Percentiles rank a stretch among this genome's conserved stretches.
These are phyloP conservation scores for Cordyceps javanica DNA, from an alignment of 2,329 filamentous ascomycete species.

Conservation along the genomic window DNA sequence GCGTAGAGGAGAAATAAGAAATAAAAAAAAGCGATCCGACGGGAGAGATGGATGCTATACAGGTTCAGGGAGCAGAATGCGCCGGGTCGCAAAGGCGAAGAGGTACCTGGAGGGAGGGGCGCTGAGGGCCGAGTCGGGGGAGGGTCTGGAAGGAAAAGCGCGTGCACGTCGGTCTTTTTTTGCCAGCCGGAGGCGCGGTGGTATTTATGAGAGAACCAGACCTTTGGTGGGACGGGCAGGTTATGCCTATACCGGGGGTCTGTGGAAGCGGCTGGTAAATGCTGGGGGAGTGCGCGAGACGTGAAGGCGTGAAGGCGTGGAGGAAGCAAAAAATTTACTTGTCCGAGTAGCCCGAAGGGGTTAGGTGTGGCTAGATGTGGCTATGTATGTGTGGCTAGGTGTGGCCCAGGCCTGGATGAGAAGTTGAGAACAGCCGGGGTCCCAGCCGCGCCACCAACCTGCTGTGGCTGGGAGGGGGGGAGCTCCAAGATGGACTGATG, in stretches of 20 bases:
- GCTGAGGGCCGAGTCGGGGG: slow-evolving; percentile 16
- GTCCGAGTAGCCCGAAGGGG: slow-evolving; percentile 20
- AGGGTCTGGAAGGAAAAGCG: slow-evolving; percentile 38
- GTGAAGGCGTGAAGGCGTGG: no score
- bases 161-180: slow-evolving; percentile 40
- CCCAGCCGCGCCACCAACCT: not conserved
- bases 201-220: slow-evolving; percentile 40
- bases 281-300: slow-evolving; percentile 11
- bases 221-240: slow-evolving; percentile 28
- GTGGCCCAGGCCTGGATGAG: not conserved
- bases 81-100: slow-evolving; percentile 5
- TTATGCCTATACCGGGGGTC: slow-evolving; percentile 34
- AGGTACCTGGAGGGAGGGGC: slow-evolving; percentile 4
- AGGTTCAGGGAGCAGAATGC: slow-evolving; percentile 4
- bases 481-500: not conserved
- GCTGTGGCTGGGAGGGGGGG: slow-evolving; percentile 4
- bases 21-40: not conserved
- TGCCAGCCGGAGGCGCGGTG: slow-evolving; percentile 37
- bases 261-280: slow-evolving; percentile 20
- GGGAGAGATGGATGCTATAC: not conserved
- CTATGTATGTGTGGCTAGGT: not conserved
- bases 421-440: no score
- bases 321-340: slow-evolving; percentile 29
- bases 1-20: not conserved
- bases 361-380: no score